Evolutionary conservation across 2,329 filamentous ascomycete species (phyloP).

Genomic region (Fusarium citri): DNA sequence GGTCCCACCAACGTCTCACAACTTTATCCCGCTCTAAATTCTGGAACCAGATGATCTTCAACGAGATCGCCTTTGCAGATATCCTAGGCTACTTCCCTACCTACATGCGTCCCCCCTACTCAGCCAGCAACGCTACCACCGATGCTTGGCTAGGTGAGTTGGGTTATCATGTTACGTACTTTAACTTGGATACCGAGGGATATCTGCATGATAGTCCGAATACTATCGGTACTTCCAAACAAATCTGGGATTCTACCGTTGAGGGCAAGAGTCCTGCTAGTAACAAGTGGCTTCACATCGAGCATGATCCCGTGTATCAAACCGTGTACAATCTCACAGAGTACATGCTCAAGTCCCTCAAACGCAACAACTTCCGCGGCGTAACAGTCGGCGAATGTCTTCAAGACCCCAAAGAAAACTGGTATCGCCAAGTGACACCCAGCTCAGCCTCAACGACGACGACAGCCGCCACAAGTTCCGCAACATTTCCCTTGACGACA

Average conservation of each 20-base stretch:
- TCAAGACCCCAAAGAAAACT: conserved; percentile 62
- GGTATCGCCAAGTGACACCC: conserved; percentile 58
- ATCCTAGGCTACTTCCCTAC: conserved; percentile 56
- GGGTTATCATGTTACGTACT: conserved; percentile 70
- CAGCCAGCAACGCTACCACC: conserved; percentile 56
- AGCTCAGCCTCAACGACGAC: neutral
- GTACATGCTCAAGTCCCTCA: conserved; percentile 57
- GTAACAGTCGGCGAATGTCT: conserved; percentile 66
- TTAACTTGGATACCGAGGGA: conserved; percentile 71
- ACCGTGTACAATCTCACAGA: conserved; percentile 57
- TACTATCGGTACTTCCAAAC: conserved; percentile 60
- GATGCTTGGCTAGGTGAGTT: conserved; percentile 56
- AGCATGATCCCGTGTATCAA: conserved; percentile 62
- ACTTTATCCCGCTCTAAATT: conserved; percentile 50
- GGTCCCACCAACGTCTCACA: conserved; percentile 59
- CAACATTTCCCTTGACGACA: conserved; percentile 37
- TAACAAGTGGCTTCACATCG: conserved; percentile 63
- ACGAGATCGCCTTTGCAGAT: conserved; percentile 57
- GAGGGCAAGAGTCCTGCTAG: conserved; percentile 47
- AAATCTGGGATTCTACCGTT: conserved; percentile 52
- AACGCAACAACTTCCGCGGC: conserved; percentile 55
- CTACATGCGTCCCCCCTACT: conserved; percentile 61
- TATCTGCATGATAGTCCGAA: conserved; percentile 64
- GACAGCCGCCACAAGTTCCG: conserved; percentile 12
- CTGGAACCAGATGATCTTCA: conserved; percentile 55